Evolutionary conservation across 148 eudicot genomes (phyloP).

Genomic region (Vaccinium vitisidaea): DNA sequence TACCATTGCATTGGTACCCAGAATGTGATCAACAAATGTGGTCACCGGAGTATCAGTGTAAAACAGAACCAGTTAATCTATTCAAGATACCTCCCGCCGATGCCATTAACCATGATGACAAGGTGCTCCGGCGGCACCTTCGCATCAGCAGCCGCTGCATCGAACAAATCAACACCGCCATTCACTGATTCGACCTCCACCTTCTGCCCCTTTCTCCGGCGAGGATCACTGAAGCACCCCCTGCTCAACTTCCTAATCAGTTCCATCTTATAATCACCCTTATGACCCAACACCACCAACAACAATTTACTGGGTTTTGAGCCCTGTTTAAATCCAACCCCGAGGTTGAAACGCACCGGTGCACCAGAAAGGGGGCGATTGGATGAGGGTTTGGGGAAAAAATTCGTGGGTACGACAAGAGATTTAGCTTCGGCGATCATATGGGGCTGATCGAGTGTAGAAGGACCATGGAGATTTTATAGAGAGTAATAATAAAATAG

Average conservation of each 20-base stretch:
- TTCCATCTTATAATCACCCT: constrained; percentile 31
- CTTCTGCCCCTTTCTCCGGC: constrained; percentile 31
- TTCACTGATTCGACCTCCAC: constrained; percentile 35
- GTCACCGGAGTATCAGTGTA: no score
- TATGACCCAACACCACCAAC: constrained; percentile 15
- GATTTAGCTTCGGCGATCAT: constrained; percentile 35
- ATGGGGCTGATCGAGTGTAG: constrained; percentile 7
- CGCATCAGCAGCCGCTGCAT: constrained; percentile 32
- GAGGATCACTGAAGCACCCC: constrained; percentile 43
- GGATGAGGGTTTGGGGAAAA: constrained; percentile 19
- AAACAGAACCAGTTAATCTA: neutral
- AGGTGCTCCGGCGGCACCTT: constrained; percentile 62
- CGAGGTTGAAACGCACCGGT: constrained; percentile 15
- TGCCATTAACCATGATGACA: constrained; percentile 84
- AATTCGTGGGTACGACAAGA: constrained; percentile 22
- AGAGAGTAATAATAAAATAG: neutral
- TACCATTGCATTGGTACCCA: neutral
- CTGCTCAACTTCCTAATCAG: constrained; percentile 40
- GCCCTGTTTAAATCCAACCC: constrained; percentile 20
- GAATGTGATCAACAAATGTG: no score
- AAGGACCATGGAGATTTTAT: neutral
- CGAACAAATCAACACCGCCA: constrained; percentile 53
- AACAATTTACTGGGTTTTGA: constrained; percentile 11
- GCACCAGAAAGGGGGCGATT: constrained; percentile 3
- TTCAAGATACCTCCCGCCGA: constrained; percentile 64